These are phyloP conservation scores for Dendryphion nanum DNA, from an alignment of 2,329 filamentous ascomycete genomes.

Conservation along the genomic window DNA sequence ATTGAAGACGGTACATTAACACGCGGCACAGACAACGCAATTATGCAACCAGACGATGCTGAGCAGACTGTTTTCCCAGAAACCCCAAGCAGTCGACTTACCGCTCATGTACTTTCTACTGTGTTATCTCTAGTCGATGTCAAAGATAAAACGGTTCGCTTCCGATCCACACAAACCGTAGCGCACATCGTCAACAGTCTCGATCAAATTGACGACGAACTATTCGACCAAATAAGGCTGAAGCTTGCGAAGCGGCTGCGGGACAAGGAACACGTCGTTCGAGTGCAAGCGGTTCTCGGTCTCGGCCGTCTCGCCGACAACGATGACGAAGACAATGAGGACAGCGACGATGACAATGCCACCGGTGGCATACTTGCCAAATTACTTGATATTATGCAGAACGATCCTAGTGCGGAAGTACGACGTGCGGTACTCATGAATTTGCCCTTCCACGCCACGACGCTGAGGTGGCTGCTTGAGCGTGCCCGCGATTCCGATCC, in stretches of 20 bases:
- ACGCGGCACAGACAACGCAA: constrained; percentile 24
- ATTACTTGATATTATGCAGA: constrained; percentile 83
- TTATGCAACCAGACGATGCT: constrained; percentile 49
- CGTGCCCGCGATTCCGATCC: constrained; percentile 86
- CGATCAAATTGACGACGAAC: constrained; percentile 85
- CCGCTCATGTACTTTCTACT: constrained; percentile 68
- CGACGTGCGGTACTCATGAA: constrained; percentile 85
- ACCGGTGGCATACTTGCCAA: constrained; percentile 74
- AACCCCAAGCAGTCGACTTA: constrained; percentile 80
- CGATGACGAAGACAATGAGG: constrained; percentile 62
- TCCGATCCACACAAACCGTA: constrained; percentile 83
- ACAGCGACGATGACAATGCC: constrained; percentile 66
- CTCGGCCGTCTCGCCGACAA: constrained; percentile 77
- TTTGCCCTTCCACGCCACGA: constrained; percentile 78
- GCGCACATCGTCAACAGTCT: constrained; percentile 91
- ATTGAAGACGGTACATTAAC: constrained; percentile 8
- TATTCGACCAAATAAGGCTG: constrained; percentile 79
- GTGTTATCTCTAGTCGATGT: constrained; percentile 74
- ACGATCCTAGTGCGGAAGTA: constrained; percentile 92
- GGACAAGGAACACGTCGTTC: constrained; percentile 91
- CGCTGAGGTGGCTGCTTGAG: constrained; percentile 84
- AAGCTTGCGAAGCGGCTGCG: constrained; percentile 81
- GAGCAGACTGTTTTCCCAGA: constrained; percentile 72
- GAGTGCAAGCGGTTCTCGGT: constrained; percentile 87
- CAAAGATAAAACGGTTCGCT: constrained; percentile 92